Conservation (phyloP, 345 rosid species). For the Excoecaria agallocha region DNA sequence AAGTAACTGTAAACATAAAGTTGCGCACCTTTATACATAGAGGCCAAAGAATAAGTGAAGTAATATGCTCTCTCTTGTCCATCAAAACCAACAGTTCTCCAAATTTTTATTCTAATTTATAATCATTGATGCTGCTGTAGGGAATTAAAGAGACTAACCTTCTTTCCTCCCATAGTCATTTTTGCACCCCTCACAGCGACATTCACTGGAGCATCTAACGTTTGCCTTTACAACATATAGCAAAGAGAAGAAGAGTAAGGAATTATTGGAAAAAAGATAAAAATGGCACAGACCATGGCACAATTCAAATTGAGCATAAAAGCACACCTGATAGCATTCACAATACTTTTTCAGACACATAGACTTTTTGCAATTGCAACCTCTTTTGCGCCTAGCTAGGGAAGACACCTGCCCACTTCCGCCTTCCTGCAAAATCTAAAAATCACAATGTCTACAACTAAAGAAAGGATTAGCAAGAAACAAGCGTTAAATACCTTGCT, state of each 20-base stretch:
- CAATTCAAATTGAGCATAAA: constrained; percentile 3
- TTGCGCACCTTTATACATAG: neutral
- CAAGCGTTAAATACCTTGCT: constrained; percentile 23
- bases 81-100: neutral
- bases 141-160: constrained; percentile 35
- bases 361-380: constrained; percentile 71
- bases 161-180: constrained; percentile 55
- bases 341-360: constrained; percentile 64
- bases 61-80: neutral
- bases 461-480: neutral
- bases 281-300: neutral
- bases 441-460: constrained; percentile 9
- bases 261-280: constrained; percentile 3
- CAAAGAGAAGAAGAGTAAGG: constrained; percentile 12
- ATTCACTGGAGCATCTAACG: constrained; percentile 62
- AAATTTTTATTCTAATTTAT: neutral
- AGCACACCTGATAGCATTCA: constrained; percentile 66
- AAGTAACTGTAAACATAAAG: neutral
- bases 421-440: constrained; percentile 38
- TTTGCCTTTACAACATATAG: constrained; percentile 33
- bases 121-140: neutral
- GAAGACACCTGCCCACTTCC: constrained; percentile 34
- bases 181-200: constrained; percentile 66
- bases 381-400: constrained; percentile 56
- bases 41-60: neutral